phyloP scores from a whole-genome alignment of 495 filamentous ascomycete genomes.

The Penicillium malachiteum region DNA sequence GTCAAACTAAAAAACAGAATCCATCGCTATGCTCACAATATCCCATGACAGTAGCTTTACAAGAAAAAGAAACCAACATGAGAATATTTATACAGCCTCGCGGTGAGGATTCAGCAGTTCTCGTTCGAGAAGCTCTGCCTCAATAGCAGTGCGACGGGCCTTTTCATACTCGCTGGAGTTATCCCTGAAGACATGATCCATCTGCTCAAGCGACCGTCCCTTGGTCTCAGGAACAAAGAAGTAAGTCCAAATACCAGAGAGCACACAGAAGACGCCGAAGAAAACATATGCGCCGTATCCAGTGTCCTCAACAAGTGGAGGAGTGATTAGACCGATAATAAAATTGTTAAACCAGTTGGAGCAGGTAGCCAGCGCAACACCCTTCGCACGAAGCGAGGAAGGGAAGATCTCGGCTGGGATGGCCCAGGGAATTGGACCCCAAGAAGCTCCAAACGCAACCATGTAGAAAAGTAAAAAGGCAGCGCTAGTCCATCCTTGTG shows the following conservation, averaged over 20 bases:
- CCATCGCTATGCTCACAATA: not conserved
- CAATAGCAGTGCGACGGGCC: slow-evolving; percentile 37
- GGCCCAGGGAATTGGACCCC: slow-evolving; percentile 49
- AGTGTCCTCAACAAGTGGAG: slow-evolving; percentile 53
- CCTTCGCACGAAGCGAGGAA: slow-evolving; percentile 51
- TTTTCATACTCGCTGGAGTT: slow-evolving; percentile 41
- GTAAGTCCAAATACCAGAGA: slow-evolving; percentile 52
- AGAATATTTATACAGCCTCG: not conserved
- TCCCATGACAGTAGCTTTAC: too few species aligned
- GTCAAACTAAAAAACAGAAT: not conserved
- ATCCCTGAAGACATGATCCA: slow-evolving; percentile 54
- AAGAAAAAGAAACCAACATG: not conserved
- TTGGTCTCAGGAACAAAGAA: slow-evolving; percentile 59
- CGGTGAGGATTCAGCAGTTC: not conserved
- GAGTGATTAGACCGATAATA: slow-evolving; percentile 55
- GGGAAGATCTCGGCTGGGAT: slow-evolving; percentile 48
- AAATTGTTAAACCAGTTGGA: slow-evolving; percentile 60
- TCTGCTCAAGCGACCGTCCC: slow-evolving; percentile 57
- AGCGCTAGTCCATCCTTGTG: slow-evolving; percentile 49
- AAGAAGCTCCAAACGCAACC: slow-evolving; percentile 47
- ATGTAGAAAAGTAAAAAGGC: slow-evolving; percentile 50
- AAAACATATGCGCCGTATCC: slow-evolving; percentile 57
- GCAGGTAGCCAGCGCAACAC: slow-evolving; percentile 51
- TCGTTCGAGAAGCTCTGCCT: slow-evolving; percentile 21
- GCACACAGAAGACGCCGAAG: slow-evolving; percentile 57